Conservation (phyloP, 2,329 filamentous ascomycete species). For the Akanthomyces uredinophilus region DNA sequence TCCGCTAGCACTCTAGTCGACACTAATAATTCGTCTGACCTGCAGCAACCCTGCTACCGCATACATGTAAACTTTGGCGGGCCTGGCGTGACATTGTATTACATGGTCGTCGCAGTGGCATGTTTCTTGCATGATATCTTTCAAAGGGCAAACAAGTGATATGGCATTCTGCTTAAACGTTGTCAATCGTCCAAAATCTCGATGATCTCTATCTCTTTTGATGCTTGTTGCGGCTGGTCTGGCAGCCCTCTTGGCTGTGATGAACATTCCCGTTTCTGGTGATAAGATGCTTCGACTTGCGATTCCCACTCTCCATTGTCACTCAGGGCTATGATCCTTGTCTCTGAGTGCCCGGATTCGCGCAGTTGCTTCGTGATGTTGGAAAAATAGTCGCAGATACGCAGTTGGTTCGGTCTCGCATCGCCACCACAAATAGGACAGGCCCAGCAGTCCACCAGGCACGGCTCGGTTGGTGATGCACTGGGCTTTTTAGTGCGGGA, state of each 20-base stretch:
- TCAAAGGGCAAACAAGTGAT: neutral
- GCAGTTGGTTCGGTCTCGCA: constrained; percentile 65
- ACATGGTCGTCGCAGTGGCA: neutral
- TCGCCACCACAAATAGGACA: constrained; percentile 81
- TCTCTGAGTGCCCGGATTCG: constrained; percentile 17
- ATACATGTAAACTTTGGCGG: neutral
- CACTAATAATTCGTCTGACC: constrained; percentile 11
- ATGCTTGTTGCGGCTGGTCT: neutral
- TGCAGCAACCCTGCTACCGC: neutral
- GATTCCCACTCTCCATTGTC: constrained; percentile 31
- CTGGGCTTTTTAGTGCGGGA: constrained; percentile 1
- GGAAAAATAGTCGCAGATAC: constrained; percentile 69
- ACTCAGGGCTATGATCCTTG: constrained; percentile 27
- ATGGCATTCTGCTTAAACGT: neutral
- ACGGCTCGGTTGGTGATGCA: constrained; percentile 37
- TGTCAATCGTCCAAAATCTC: constrained; percentile 15
- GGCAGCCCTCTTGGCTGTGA: neutral
- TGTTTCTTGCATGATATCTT: neutral
- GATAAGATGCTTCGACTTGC: constrained; percentile 14
- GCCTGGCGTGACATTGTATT: constrained; percentile 1
- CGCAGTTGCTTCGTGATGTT: constrained; percentile 53
- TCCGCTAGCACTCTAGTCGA: neutral
- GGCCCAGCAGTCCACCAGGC: constrained; percentile 67
- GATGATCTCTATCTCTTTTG: constrained; percentile 6
- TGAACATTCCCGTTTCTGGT: neutral